Percentiles rank a stretch among this genome's conserved stretches.
phyloP scores from a whole-genome alignment of 2,329 filamentous ascomycete species.

The Neofusicoccum sp. region DNA sequence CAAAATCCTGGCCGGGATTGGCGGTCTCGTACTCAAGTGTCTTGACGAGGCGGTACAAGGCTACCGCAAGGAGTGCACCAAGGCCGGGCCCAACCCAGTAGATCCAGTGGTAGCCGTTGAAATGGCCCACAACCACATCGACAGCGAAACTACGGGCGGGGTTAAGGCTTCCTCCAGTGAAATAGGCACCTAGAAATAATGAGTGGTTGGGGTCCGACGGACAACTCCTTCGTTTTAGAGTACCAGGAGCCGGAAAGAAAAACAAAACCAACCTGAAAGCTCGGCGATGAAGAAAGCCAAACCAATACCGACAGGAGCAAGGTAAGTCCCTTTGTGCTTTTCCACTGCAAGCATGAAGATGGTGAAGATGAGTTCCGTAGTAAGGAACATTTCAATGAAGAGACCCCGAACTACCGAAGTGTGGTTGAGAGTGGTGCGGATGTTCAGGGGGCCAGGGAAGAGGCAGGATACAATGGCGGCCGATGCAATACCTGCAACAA shows the following conservation, averaged over 20 bases:
- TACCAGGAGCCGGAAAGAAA: too few relatives aligned
- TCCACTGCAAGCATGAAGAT: slow-evolving; percentile 31
- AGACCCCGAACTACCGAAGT: slow-evolving; percentile 33
- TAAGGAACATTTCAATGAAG: slow-evolving; percentile 42
- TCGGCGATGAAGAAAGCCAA: slow-evolving; percentile 26
- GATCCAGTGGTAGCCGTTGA: slow-evolving; percentile 46
- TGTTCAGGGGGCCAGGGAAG: slow-evolving; percentile 29
- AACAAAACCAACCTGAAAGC: slow-evolving; percentile 27
- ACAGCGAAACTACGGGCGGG: slow-evolving; percentile 48
- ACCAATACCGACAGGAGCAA: slow-evolving; percentile 26
- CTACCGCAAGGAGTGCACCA: slow-evolving; percentile 37
- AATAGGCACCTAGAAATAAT: slow-evolving; percentile 34
- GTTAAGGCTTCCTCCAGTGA: slow-evolving; percentile 47
- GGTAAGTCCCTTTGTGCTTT: slow-evolving; percentile 31
- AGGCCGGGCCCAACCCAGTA: slow-evolving; percentile 48
- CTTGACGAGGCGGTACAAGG: slow-evolving; percentile 41
- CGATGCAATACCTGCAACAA: slow-evolving; percentile 19
- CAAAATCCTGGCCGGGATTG: slow-evolving; percentile 41
- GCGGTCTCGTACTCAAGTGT: slow-evolving; percentile 42
- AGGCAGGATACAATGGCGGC: slow-evolving; percentile 31
- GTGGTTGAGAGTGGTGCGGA: slow-evolving; percentile 33
- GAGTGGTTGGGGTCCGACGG: too few relatives aligned
- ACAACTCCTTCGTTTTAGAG: too few relatives aligned
- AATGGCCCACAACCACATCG: slow-evolving; percentile 40
- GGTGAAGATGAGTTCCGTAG: slow-evolving; percentile 39